A percentile compares a stretch with the other conserved stretches of the same genome.
These are phyloP conservation scores for Suhomyces anneliseae DNA, from an alignment of 1,139 yeast species.

Conservation along the genomic window DNA sequence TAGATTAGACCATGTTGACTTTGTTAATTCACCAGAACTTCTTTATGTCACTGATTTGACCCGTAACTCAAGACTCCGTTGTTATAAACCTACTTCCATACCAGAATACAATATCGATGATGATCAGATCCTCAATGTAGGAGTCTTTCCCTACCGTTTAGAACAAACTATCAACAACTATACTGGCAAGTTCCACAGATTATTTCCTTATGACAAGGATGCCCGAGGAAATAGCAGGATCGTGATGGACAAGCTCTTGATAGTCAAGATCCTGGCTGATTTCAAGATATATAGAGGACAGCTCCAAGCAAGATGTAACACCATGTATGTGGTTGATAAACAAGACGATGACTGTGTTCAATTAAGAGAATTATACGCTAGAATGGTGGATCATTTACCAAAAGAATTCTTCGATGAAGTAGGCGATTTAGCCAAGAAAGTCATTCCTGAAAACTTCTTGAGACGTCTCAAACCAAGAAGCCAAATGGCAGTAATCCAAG, in stretches of 20 bases:
- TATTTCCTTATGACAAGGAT: background rate
- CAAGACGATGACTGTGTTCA: conserved; percentile 1
- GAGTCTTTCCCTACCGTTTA: conserved; percentile 1
- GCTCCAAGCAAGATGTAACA: conserved; percentile 7
- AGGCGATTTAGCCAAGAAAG: conserved; percentile 2
- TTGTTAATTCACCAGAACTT: conserved; percentile 7
- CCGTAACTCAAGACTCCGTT: conserved; percentile 1
- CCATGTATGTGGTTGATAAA: background rate
- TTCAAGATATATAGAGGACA: conserved; percentile 8
- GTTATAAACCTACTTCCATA: background rate
- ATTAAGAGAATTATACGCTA: conserved; percentile 2
- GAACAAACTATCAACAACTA: background rate
- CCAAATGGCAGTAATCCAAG: conserved; percentile 2
- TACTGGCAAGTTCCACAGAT: background rate
- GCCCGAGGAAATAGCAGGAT: background rate
- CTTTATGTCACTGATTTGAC: conserved; percentile 12
- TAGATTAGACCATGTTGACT: conserved; percentile 6
- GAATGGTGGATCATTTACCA: conserved; percentile 7
- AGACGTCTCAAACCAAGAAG: background rate
- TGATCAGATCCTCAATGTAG: conserved; percentile 8
- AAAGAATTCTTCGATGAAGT: conserved; percentile 5
- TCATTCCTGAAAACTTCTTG: conserved; percentile 5
- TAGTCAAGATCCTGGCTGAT: conserved; percentile 7
- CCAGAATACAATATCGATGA: conserved; percentile 5
- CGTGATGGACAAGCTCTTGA: conserved; percentile 6